phyloP scores from a whole-genome alignment of 2,329 filamentous ascomycete species.

The Aureobasidium lini region DNA sequence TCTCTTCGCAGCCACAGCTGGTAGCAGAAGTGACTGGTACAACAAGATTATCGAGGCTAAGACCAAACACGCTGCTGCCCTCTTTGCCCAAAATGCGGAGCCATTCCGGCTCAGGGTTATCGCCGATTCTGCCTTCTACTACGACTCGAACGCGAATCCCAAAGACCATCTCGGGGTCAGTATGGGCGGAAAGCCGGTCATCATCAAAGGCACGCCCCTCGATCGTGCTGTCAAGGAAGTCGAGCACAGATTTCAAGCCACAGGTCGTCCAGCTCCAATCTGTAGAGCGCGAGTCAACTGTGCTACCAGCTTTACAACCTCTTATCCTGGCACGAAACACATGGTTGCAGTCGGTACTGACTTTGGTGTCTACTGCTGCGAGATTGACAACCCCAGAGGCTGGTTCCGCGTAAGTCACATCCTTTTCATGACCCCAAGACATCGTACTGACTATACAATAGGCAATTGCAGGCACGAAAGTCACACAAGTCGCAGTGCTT shows the following conservation, averaged over 20 bases:
- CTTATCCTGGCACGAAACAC: conserved; percentile 60
- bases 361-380: conserved; percentile 84
- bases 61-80: conserved; percentile 79
- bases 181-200: conserved; percentile 52
- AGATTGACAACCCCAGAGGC: conserved; percentile 79
- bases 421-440: conserved; percentile 15
- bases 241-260: conserved; percentile 60
- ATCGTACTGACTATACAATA: conserved; percentile 35
- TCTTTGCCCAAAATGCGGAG: conserved; percentile 89
- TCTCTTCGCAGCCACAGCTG: conserved; percentile 70
- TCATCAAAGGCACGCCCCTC: conserved; percentile 83
- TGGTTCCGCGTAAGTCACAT: conserved; percentile 67
- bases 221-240: conserved; percentile 86
- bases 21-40: conserved; percentile 80
- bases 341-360: conserved; percentile 95
- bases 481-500: conserved; percentile 88
- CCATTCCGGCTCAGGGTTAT: conserved; percentile 88
- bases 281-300: conserved; percentile 87
- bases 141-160: conserved; percentile 53
- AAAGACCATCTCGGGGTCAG: conserved; percentile 34
- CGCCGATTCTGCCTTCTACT: conserved; percentile 84
- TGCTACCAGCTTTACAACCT: conserved; percentile 76
- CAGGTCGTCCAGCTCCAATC: conserved; percentile 66
- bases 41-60: conserved; percentile 91
- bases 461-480: conserved; percentile 67